Conservation (phyloP, 2,329 filamentous ascomycete species). For the Coniochaeta ligniaria region DNA sequence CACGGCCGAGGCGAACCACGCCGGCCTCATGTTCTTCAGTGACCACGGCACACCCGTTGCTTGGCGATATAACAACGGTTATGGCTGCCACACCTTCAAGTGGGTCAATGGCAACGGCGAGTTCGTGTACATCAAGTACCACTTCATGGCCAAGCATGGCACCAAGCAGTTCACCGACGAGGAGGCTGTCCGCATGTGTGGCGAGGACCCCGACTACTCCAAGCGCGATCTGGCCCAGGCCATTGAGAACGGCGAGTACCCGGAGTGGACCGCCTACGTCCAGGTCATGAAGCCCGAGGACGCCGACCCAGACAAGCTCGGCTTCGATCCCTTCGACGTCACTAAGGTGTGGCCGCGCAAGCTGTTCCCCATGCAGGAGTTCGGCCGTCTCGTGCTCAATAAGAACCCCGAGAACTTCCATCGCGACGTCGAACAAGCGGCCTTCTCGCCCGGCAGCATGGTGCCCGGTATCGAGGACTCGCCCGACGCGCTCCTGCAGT, state of each 20-base stretch:
- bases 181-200: conserved; percentile 31
- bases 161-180: neutral
- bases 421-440: conserved; percentile 41
- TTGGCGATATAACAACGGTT: conserved; percentile 33
- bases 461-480: conserved; percentile 43
- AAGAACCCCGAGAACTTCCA: conserved; percentile 47
- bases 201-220: conserved; percentile 42
- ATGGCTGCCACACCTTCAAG: conserved; percentile 39
- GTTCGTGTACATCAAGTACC: conserved; percentile 38
- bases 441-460: conserved; percentile 43
- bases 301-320: conserved; percentile 41
- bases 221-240: conserved; percentile 48
- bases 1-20: conserved; percentile 39
- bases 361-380: conserved; percentile 39
- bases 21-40: conserved; percentile 40
- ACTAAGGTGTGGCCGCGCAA: conserved; percentile 44
- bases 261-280: conserved; percentile 47
- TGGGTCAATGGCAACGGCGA: conserved; percentile 37
- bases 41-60: conserved; percentile 40
- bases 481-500: conserved; percentile 39
- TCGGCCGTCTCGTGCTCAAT: conserved; percentile 42
- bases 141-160: conserved; percentile 1
- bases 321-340: conserved; percentile 45
- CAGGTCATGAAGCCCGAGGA: conserved; percentile 50
- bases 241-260: conserved; percentile 43